These are phyloP conservation scores for Spinacia oleracea DNA, from an alignment of 179 eudicot genomes.

Conservation along the genomic window DNA sequence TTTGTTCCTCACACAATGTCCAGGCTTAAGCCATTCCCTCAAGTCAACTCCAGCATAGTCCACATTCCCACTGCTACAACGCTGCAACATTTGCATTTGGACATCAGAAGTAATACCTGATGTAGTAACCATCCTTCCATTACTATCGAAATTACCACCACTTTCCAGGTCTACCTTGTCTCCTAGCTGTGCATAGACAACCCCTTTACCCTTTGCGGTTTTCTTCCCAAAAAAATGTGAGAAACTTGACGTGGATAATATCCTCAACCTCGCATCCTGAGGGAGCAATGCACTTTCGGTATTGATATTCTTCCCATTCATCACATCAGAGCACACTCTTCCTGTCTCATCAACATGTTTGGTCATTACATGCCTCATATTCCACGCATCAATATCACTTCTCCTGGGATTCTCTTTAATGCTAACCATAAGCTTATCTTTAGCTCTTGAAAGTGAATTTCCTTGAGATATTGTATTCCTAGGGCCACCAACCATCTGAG, in stretches of 20 bases:
- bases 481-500: slow-evolving; percentile 32
- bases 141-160: slow-evolving; percentile 19
- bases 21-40: slow-evolving; percentile 57
- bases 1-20: slow-evolving; percentile 31
- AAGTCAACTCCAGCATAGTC: slow-evolving; percentile 36
- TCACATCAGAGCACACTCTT: slow-evolving; percentile 16
- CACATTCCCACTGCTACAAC: slow-evolving; percentile 18
- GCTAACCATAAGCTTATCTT: slow-evolving; percentile 35
- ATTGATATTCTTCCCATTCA: slow-evolving; percentile 25
- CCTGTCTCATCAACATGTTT: slow-evolving; percentile 23
- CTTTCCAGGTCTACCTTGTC: slow-evolving; percentile 11
- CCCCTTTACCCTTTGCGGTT: slow-evolving; percentile 39
- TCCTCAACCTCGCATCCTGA: slow-evolving; percentile 33
- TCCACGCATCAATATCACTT: slow-evolving; percentile 26
- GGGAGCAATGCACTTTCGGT: slow-evolving; percentile 28
- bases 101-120: slow-evolving; percentile 20
- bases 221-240: slow-evolving; percentile 42
- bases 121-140: slow-evolving; percentile 16
- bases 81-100: slow-evolving; percentile 24
- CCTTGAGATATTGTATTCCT: slow-evolving; percentile 18
- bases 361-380: slow-evolving; percentile 24
- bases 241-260: slow-evolving; percentile 41
- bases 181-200: slow-evolving; percentile 26
- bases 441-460: slow-evolving; percentile 36
- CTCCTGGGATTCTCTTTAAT: slow-evolving; percentile 33